Evolutionary conservation across 2,329 filamentous ascomycete genomes (phyloP).

Genomic region (Diaporthe citriasiana): DNA sequence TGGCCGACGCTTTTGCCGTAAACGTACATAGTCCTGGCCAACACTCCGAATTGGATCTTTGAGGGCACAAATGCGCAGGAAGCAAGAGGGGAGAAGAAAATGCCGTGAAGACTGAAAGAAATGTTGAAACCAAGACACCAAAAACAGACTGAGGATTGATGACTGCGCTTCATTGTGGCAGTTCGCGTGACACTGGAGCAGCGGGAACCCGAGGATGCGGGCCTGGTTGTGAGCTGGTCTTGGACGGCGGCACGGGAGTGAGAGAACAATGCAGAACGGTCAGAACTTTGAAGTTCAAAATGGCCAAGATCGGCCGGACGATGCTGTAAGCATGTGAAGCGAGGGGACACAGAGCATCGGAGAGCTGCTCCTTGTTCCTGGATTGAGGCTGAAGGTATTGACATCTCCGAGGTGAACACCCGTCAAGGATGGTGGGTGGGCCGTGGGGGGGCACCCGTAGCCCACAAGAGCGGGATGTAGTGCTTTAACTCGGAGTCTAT

Average conservation of each 20-base stretch:
- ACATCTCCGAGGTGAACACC: conserved; percentile 34
- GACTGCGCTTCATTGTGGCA: background rate
- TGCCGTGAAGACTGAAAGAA: background rate
- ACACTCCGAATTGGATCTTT: background rate
- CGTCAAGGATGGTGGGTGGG: conserved; percentile 1
- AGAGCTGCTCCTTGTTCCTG: conserved; percentile 11
- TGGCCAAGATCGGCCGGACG: background rate
- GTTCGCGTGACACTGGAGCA: background rate
- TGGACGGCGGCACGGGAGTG: background rate
- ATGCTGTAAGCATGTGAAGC: conserved; percentile 8
- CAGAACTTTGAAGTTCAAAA: background rate
- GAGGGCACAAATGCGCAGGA: background rate
- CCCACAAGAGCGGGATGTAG: conserved; percentile 19
- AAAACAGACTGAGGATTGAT: background rate
- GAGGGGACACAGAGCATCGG: background rate
- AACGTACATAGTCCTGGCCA: background rate
- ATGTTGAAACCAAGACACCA: background rate
- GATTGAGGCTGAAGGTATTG: conserved; percentile 27
- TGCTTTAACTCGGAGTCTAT: background rate
- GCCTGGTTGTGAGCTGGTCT: background rate
- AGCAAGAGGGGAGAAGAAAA: background rate
- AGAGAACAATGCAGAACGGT: background rate
- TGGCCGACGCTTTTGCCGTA: background rate
- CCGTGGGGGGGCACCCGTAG: conserved; percentile 20
- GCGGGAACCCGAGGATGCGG: background rate